A percentile compares a stretch with the other conserved stretches of the same genome.
These are phyloP conservation scores for Linnemannia zychae DNA, from an alignment of 192 early-diverging fungal species.

Conservation along the genomic window DNA sequence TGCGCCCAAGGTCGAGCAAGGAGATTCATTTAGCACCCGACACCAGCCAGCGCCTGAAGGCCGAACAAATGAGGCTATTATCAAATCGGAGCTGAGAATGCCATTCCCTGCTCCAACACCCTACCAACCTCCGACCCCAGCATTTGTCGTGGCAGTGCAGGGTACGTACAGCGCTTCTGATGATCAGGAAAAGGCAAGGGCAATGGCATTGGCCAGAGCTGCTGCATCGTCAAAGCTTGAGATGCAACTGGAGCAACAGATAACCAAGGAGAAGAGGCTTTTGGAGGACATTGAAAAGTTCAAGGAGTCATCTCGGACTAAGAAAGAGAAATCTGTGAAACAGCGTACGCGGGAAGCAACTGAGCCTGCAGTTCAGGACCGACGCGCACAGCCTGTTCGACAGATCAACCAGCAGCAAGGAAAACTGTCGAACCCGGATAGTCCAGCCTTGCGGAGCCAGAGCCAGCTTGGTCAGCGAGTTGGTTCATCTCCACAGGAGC, in stretches of 20 bases:
- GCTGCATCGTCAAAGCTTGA: conserved; percentile 18
- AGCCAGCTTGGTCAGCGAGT: conserved; percentile 24
- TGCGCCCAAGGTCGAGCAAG: background rate
- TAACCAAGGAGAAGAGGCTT: conserved; percentile 15
- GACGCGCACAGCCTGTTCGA: conserved; percentile 43
- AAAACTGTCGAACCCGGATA: conserved; percentile 12
- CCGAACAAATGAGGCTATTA: background rate
- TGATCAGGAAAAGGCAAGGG: conserved; percentile 22
- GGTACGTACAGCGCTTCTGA: conserved; percentile 18
- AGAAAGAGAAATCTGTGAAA: conserved; percentile 33
- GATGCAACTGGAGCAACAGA: conserved; percentile 13
- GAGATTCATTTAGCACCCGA: background rate
- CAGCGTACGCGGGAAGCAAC: conserved; percentile 27
- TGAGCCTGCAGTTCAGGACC: conserved; percentile 38
- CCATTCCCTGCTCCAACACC: background rate
- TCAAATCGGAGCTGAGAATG: background rate
- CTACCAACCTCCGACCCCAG: background rate
- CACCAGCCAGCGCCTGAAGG: background rate
- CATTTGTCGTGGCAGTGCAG: conserved; percentile 10
- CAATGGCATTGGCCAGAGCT: conserved; percentile 18
- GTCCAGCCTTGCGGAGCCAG: conserved; percentile 13
- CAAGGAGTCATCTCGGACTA: conserved; percentile 24
- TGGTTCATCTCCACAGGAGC: conserved; percentile 29
- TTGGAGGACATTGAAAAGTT: conserved; percentile 37
- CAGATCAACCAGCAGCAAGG: conserved; percentile 48